Conservation (phyloP, 148 eudicot species). For the Chenopodium suecicum region DNA sequence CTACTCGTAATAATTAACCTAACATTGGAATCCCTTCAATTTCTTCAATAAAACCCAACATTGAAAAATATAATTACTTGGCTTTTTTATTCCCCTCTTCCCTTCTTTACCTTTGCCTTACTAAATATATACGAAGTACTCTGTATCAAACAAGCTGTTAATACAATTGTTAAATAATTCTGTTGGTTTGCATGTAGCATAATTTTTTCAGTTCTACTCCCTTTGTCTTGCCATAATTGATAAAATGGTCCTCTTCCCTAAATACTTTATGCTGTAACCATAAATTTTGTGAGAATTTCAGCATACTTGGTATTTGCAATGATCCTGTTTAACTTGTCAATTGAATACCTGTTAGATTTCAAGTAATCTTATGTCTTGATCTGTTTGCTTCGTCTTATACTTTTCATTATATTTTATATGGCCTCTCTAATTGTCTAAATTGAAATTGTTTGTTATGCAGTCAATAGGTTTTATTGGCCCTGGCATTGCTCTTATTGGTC, state of each 20-base stretch:
- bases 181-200: slow-evolving; percentile 2
- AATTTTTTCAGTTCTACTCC: not conserved
- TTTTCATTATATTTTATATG: not conserved
- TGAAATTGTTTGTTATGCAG: slow-evolving; percentile 38
- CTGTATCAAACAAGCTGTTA: not conserved
- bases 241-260: not conserved
- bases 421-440: not conserved
- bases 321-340: not conserved
- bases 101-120: too few species aligned
- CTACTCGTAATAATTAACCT: too few species aligned
- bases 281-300: not conserved
- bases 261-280: not conserved
- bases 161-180: not conserved
- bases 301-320: not conserved
- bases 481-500: slow-evolving; percentile 68
- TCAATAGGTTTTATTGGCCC: slow-evolving; percentile 89
- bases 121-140: too few species aligned
- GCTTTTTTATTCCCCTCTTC: too few species aligned
- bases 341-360: not conserved
- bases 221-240: not conserved
- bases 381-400: not conserved
- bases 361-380: not conserved
- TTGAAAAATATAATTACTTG: too few species aligned
- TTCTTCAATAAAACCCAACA: too few species aligned
- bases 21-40: too few species aligned